A percentile compares a stretch with the other conserved stretches of the same genome.
Conservation (phyloP, 768 basidiomycete species). For the Leccinum pellstonianum region DNA sequence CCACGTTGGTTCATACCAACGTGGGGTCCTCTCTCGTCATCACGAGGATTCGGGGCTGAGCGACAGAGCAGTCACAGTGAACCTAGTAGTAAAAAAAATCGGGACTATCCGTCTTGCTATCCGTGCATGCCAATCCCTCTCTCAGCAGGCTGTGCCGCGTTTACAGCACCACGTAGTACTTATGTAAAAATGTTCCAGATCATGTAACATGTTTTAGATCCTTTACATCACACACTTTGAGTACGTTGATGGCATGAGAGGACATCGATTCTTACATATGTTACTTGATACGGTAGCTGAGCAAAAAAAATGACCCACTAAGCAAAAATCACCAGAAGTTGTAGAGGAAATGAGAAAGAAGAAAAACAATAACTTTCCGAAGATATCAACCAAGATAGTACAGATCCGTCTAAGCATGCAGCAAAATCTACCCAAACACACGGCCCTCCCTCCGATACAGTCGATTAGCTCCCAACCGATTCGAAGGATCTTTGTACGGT, state of each 20-base stretch:
- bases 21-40: no score
- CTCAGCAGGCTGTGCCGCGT: no score
- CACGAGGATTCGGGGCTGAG: no score
- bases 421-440: not conserved
- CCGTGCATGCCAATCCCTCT: no score
- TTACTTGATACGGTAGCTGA: not conserved
- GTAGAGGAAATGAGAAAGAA: no score
- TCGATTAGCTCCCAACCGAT: not conserved
- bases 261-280: not conserved
- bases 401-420: not conserved
- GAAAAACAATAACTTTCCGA: no score
- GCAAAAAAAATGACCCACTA: not conserved
- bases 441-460: not conserved
- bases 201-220: not conserved
- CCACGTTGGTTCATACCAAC: no score
- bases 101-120: no score
- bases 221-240: not conserved
- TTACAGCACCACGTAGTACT: no score
- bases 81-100: no score
- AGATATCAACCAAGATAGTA: not conserved
- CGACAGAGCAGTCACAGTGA: no score
- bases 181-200: not conserved
- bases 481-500: not conserved
- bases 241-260: not conserved
- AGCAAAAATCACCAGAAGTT: no score